A percentile compares a stretch with the other conserved stretches of the same genome.
Evolutionary conservation across 2,329 filamentous ascomycete genomes (phyloP).

Genomic region (Colletotrichum sidae): DNA sequence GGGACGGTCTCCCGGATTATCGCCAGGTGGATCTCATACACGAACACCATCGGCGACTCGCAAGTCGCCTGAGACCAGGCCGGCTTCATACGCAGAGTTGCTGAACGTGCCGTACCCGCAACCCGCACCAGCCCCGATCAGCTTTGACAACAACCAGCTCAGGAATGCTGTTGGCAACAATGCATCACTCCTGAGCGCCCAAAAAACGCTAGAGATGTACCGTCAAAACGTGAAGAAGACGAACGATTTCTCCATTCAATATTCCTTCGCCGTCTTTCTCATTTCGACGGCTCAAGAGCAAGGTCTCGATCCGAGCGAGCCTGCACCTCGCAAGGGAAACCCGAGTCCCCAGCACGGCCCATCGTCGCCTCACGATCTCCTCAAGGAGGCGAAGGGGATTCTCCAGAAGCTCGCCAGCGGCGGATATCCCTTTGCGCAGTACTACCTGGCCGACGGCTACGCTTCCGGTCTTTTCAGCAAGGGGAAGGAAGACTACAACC

Average conservation of each 20-base stretch:
- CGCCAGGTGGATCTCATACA: slow-evolving; percentile 54
- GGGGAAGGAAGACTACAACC: slow-evolving; percentile 90
- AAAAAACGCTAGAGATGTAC: slow-evolving; percentile 98
- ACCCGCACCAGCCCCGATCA: slow-evolving; percentile 73
- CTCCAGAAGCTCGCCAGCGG: slow-evolving; percentile 86
- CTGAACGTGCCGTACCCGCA: slow-evolving; percentile 83
- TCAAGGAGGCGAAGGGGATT: slow-evolving; percentile 90
- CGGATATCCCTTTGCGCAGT: slow-evolving; percentile 96
- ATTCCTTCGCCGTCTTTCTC: slow-evolving; percentile 96
- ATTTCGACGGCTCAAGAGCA: slow-evolving; percentile 89
- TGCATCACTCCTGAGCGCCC: slow-evolving; percentile 88
- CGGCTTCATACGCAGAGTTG: slow-evolving; percentile 68
- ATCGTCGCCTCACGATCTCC: slow-evolving; percentile 71
- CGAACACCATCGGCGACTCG: slow-evolving; percentile 62
- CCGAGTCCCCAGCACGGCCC: slow-evolving; percentile 60
- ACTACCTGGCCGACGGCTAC: slow-evolving; percentile 95
- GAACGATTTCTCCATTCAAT: slow-evolving; percentile 88
- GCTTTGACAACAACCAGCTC: slow-evolving; percentile 84
- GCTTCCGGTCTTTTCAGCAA: slow-evolving; percentile 96
- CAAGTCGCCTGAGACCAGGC: slow-evolving; percentile 66
- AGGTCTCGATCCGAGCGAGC: slow-evolving; percentile 65
- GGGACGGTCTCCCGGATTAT: slow-evolving; percentile 69
- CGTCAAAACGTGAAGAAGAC: slow-evolving; percentile 97
- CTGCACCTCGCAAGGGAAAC: slow-evolving; percentile 57
- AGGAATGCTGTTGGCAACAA: slow-evolving; percentile 86